These are phyloP conservation scores for Picocystis salinarum DNA, from an alignment of 139 green algal species.

Conservation along the genomic window DNA sequence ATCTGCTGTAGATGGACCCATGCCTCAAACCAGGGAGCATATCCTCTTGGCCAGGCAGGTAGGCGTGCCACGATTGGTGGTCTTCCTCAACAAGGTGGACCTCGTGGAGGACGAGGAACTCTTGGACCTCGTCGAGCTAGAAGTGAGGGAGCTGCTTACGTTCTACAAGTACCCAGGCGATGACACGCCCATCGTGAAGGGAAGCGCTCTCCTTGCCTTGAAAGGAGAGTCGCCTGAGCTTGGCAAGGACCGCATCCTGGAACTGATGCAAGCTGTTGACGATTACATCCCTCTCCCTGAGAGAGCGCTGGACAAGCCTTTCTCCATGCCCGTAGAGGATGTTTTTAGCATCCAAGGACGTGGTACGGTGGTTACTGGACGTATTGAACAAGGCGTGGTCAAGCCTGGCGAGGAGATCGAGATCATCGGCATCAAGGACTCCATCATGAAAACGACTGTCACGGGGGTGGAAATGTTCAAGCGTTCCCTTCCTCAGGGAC, in stretches of 20 bases:
- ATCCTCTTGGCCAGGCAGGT: conserved; percentile 92
- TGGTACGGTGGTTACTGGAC: conserved; percentile 84
- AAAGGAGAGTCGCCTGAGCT: conserved; percentile 68
- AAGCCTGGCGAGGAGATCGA: conserved; percentile 84
- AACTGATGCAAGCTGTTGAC: conserved; percentile 79
- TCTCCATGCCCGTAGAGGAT: conserved; percentile 92
- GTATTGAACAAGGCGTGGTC: conserved; percentile 84
- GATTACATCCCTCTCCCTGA: conserved; percentile 57
- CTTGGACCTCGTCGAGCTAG: conserved; percentile 96
- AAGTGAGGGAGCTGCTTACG: conserved; percentile 85
- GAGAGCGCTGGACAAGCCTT: conserved; percentile 83
- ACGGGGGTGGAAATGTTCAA: conserved; percentile 98
- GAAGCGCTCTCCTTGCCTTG: conserved; percentile 34
- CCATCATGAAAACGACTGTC: conserved; percentile 58
- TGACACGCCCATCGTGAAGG: conserved; percentile 71
- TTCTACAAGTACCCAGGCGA: conserved; percentile 95
- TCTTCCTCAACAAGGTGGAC: conserved; percentile 96
- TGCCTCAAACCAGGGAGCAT: conserved; percentile 97
- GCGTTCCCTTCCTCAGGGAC: conserved; percentile 71
- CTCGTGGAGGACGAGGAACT: conserved; percentile 91
- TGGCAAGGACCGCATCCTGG: conserved; percentile 61
- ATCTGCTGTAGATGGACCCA: conserved; percentile 84
- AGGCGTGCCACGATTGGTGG: conserved; percentile 84
- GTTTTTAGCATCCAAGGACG: conserved; percentile 89
- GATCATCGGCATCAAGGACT: conserved; percentile 67